Evolutionary conservation across 129 eudicot species (phyloP), one percentile per base, ranked within the genome.

Genomic region (Glebionis coronaria): DNA sequence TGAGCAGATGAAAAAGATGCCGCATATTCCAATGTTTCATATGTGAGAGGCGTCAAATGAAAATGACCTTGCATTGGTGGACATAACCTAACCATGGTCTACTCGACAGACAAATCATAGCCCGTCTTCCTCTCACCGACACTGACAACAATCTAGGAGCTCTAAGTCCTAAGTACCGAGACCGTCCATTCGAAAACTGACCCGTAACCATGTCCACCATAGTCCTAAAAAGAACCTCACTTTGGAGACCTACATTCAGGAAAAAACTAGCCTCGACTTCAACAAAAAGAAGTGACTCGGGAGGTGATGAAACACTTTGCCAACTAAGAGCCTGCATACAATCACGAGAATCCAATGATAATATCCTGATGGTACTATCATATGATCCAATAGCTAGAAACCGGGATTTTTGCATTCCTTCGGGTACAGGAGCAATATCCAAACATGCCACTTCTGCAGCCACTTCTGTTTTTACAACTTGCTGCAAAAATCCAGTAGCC

Each of bases 71-170:
- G 97, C 97, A 95, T 67, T 90, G 97, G 76, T 86, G 90, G 29
- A 90, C 83, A n/a, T 94, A 94, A 62, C 99, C 99, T 12, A 94
- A 86, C 99, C 99, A 94, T 9, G 99, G 95, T 71, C 99, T 83
- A 71, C 97, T 89, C 20, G 99, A 94, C 78, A 94, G 74, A 70
- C 97, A 94, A 80, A 94, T 90, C 99, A 94, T 94, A 9, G 99
- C 99, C 29, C 89, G 84, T 44, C 85, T 70, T 55, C 99, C 99
- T 78, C 99, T 87, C 23, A 94, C 90, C 35, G 66, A 13, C 21
- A 94, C 70, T 8, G 99, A 87, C 40, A 94, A 90, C 42, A 90
- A 88, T 80, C 90, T 94, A 1, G 99, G 99, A 50, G 97, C 88
- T 68, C 99, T 69, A 3, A 94, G 89, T 45, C 99, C 99, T 58